Conservation (phyloP, 1,139 yeast genomes). For the Zygoascus hellenicus region DNA sequence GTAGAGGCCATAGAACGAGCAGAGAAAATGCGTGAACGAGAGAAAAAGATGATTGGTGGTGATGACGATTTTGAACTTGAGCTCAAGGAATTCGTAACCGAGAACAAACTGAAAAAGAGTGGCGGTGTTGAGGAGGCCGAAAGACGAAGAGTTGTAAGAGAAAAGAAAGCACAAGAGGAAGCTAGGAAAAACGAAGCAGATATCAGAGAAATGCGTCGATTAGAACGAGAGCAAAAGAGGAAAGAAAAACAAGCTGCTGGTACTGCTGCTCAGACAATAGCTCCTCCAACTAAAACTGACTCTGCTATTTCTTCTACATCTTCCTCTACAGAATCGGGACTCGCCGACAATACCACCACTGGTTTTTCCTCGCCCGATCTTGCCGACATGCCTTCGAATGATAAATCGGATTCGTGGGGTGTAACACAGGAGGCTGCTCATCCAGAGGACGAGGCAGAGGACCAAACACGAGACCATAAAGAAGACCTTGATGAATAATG, state of each 20-base stretch:
- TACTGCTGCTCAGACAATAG: conserved; percentile 3
- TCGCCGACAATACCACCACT: conserved; percentile 4
- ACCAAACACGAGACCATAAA: background rate
- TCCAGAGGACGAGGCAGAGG: too few species aligned
- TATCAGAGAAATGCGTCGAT: conserved; percentile 20
- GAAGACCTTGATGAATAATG: conserved; percentile 6
- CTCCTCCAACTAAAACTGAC: conserved; percentile 5
- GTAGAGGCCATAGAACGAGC: conserved; percentile 86
- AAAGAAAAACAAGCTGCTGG: conserved; percentile 14
- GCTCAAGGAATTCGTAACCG: conserved; percentile 79
- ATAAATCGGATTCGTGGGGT: background rate
- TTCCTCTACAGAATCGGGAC: conserved; percentile 4
- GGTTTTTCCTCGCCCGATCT: conserved; percentile 12
- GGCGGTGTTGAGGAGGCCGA: conserved; percentile 91
- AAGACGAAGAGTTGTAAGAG: conserved; percentile 58
- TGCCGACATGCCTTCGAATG: background rate
- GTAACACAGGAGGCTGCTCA: too few species aligned
- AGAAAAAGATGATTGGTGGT: conserved; percentile 50
- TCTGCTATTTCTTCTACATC: conserved; percentile 8
- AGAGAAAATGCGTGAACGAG: conserved; percentile 71
- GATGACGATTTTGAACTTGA: conserved; percentile 74
- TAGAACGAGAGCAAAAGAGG: conserved; percentile 15
- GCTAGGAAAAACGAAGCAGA: conserved; percentile 29
- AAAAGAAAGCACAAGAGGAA: conserved; percentile 37
- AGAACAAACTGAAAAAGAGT: conserved; percentile 63